Conservation (phyloP, 345 rosid genomes). For the Ricinus communis region DNA sequence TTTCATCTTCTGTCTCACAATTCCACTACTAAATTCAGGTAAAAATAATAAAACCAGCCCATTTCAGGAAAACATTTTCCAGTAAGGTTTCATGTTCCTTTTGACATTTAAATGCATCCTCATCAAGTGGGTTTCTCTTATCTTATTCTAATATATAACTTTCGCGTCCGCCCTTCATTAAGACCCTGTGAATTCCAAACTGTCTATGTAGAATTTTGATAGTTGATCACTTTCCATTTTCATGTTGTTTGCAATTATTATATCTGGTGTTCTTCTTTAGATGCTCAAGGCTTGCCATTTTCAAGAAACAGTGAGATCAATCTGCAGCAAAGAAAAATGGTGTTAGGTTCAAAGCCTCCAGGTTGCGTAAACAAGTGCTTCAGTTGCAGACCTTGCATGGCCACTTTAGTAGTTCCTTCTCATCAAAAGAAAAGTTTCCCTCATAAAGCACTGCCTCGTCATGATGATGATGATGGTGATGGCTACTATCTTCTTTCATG, state of each 20-base stretch:
- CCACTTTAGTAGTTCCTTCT: conserved; percentile 51
- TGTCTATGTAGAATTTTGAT: background rate
- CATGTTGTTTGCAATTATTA: background rate
- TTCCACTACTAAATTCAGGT: conserved; percentile 36
- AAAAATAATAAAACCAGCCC: background rate
- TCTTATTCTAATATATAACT: too few relatives aligned
- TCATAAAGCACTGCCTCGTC: conserved; percentile 4
- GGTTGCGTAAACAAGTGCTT: conserved; percentile 60
- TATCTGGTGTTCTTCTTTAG: background rate
- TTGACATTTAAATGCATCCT: background rate
- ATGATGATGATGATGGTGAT: conserved; percentile 18
- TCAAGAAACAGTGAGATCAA: conserved; percentile 13
- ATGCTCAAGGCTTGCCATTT: conserved; percentile 18
- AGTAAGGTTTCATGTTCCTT: background rate
- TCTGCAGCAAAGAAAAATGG: conserved; percentile 31
- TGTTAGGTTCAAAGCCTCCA: conserved; percentile 80
- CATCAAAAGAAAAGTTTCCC: conserved; percentile 8
- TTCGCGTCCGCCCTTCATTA: too few relatives aligned
- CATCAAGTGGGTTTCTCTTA: too few relatives aligned
- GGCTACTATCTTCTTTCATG: conserved; percentile 66
- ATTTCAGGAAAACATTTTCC: background rate
- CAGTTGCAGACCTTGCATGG: conserved; percentile 66
- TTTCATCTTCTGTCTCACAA: conserved; percentile 21
- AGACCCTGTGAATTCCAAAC: too few relatives aligned
- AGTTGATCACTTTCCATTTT: too few relatives aligned